Evolutionary conservation across 2,329 filamentous ascomycete species (phyloP).

Genomic region (Neoarthrinium moseri): DNA sequence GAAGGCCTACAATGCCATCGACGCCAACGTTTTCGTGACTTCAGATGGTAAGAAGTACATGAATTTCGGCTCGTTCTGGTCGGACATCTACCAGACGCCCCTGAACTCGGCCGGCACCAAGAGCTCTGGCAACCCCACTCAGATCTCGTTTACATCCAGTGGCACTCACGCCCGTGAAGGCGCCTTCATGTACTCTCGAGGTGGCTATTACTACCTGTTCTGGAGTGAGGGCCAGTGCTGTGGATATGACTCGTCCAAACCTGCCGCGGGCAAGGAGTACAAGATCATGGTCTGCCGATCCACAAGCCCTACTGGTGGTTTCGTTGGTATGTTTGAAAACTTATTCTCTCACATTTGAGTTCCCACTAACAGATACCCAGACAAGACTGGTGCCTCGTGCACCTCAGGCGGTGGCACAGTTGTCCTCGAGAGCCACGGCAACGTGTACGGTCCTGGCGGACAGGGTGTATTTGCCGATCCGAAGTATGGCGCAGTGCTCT

Average conservation of each 20-base stretch:
- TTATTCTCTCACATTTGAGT: not conserved
- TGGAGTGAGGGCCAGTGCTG: conserved; percentile 63
- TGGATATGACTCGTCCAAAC: conserved; percentile 48
- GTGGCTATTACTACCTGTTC: conserved; percentile 63
- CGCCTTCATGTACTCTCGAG: conserved; percentile 52
- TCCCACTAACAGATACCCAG: not conserved
- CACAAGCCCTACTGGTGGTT: conserved; percentile 47
- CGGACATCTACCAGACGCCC: conserved; percentile 58
- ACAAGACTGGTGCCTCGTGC: conserved; percentile 52
- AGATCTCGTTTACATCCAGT: conserved; percentile 52
- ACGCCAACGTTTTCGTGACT: conserved; percentile 46
- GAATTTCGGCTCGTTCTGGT: conserved; percentile 70
- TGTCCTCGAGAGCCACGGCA: conserved; percentile 55
- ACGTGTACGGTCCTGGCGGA: conserved; percentile 61
- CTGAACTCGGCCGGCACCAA: conserved; percentile 38
- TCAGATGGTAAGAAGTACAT: conserved; percentile 43
- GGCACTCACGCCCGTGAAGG: conserved; percentile 56
- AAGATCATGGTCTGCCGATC: conserved; percentile 64
- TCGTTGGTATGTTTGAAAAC: conserved; percentile 36
- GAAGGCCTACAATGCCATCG: conserved; percentile 60
- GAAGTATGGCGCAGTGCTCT: conserved; percentile 50
- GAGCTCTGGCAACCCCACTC: conserved; percentile 30
- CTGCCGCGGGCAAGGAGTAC: conserved; percentile 59
- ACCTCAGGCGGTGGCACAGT: conserved; percentile 55
- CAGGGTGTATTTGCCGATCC: conserved; percentile 56